Conservation (phyloP, 495 filamentous ascomycete species). For the Pyrenula aspistea region DNA sequence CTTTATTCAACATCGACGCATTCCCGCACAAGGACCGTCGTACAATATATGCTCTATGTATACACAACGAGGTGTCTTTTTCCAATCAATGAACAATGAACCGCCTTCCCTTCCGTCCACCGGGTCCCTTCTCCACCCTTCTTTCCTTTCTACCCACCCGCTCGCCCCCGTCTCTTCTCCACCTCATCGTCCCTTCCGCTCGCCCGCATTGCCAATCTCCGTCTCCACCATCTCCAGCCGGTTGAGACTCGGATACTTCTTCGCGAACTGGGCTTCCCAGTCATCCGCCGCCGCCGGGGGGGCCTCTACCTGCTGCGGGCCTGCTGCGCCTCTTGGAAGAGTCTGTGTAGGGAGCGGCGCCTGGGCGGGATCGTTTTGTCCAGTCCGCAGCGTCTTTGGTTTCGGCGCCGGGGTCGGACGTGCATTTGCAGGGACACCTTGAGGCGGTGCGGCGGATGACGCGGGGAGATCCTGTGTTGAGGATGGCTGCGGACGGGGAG, state of each 20-base stretch:
- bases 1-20: too few relatives aligned
- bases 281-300: conserved; percentile 33
- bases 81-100: too few relatives aligned
- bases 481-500: conserved; percentile 2
- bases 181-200: conserved; percentile 5
- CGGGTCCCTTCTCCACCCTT: too few relatives aligned
- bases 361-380: conserved; percentile 14
- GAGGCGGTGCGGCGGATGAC: not conserved
- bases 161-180: not conserved
- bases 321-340: conserved; percentile 11
- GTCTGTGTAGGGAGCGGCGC: conserved; percentile 5
- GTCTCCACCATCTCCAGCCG: conserved; percentile 76
- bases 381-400: conserved; percentile 43
- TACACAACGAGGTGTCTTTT: too few relatives aligned
- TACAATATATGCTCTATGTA: too few relatives aligned
- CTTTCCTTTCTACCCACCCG: too few relatives aligned
- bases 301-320: conserved; percentile 11
- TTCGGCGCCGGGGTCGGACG: conserved; percentile 47
- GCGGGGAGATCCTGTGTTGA: conserved; percentile 1
- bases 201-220: conserved; percentile 34
- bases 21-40: too few relatives aligned
- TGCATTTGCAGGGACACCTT: conserved; percentile 13
- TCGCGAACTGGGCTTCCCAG: conserved; percentile 65
- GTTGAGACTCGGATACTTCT: conserved; percentile 68
- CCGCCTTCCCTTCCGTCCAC: too few relatives aligned